Base-by-base conservation (phyloP, 352 stramenopile genomes). In the Phytophthora colocasiae region DNA sequence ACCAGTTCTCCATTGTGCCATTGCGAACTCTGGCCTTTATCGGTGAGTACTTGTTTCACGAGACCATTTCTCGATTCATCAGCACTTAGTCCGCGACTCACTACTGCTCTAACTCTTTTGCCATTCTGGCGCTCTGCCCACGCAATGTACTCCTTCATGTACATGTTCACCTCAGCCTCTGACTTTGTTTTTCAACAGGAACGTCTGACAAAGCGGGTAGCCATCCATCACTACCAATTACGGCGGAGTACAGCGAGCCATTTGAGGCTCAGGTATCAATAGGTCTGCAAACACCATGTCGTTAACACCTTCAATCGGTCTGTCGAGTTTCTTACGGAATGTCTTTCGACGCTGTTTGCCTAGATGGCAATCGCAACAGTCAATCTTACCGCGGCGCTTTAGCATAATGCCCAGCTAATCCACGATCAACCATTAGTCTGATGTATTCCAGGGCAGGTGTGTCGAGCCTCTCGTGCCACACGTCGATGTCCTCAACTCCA, bases 381-480 rank as follows among this genome's bases (percentile, higher is more conserved):
- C 61, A 31, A 59, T 41, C 26, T 59, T 58, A 0, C 47, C 29
- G 12, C 61, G 34, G 17, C 46, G 43, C 36, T 54, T 40, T 6
- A 67, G 58, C 58, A 59, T 53, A 4, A 67, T 67, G 10, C 58
- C 49, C 41, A 60, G 31, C 52, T 9, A 69, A 29, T 15, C 53
- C 14, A 7, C 47, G 38, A 48, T 69, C 61, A 12, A 49, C 52
- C 52, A 63, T 63, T 32, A 63, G 22, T 1, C 29, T 31, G 26
- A 63, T 63, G 17, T 58, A 59, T 29, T 69, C 38, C 17, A n/a
- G 53, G 45, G 34, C 26, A 59, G 1, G 34, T 63, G 27, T 63
- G 46, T 1, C 61, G 0, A 63, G 41, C 1, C 52, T 26, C 9
- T 27, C 34, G 34, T 69, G 61, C 45, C 53, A 69, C 0, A 59